Conservation (phyloP, 2,329 filamentous ascomycete species). For the Pseudogymnoascus sp. region DNA sequence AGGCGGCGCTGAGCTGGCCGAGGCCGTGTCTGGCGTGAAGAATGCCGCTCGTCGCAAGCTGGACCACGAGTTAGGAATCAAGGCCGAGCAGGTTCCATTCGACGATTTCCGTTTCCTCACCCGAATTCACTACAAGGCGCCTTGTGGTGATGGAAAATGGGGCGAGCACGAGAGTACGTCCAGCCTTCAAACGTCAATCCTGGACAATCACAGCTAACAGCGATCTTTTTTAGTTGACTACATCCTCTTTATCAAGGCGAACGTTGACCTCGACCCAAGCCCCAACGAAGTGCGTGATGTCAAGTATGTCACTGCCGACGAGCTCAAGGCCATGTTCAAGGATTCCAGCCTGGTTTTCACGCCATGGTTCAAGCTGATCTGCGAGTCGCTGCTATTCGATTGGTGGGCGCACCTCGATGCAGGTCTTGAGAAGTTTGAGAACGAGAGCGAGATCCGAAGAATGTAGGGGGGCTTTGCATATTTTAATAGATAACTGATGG, state of each 20-base stretch:
- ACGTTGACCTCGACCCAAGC: constrained; percentile 76
- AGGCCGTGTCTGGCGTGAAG: constrained; percentile 79
- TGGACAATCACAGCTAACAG: constrained; percentile 10
- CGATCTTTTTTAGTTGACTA: constrained; percentile 69
- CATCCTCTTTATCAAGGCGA: constrained; percentile 94
- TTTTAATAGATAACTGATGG: constrained; percentile 1
- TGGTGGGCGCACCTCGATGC: constrained; percentile 87
- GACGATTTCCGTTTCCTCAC: constrained; percentile 92
- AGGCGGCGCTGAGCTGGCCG: constrained; percentile 73
- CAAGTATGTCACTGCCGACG: constrained; percentile 72
- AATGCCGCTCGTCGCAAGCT: constrained; percentile 88
- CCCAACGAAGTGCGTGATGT: constrained; percentile 83
- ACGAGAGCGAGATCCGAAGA: constrained; percentile 78
- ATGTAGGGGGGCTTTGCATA: constrained; percentile 44
- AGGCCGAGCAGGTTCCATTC: constrained; percentile 76
- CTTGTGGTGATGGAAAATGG: constrained; percentile 87
- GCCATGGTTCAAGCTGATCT: constrained; percentile 99
- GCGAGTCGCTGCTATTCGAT: constrained; percentile 92
- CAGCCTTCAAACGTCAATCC: neutral
- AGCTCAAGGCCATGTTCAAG: constrained; percentile 77
- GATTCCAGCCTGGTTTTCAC: constrained; percentile 79
- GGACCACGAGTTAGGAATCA: constrained; percentile 90
- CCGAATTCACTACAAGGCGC: constrained; percentile 95
- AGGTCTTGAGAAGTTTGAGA: constrained; percentile 74
- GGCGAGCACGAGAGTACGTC: constrained; percentile 92